phyloP scores from a whole-genome alignment of 345 rosid genomes.

The Aquilaria sinensis region DNA sequence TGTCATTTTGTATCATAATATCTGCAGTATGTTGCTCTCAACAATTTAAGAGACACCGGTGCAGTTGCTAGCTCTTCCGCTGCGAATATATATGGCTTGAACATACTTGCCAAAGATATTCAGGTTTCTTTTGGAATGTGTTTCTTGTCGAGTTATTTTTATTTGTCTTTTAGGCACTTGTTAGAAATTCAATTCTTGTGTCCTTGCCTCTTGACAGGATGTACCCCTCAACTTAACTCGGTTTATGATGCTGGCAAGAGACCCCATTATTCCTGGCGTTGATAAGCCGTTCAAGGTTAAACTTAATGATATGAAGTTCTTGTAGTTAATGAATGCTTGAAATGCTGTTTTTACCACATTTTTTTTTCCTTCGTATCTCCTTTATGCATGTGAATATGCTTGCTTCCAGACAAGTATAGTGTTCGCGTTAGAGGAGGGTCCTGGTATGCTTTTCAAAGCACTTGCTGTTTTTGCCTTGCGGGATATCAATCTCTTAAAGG shows the following conservation, averaged over 20 bases:
- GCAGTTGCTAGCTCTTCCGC: conserved; percentile 95
- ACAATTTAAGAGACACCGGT: conserved; percentile 57
- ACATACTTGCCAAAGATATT: conserved; percentile 85
- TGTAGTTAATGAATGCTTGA: background rate
- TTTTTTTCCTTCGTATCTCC: background rate
- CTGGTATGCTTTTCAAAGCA: conserved; percentile 96
- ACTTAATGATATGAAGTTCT: background rate
- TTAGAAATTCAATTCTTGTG: background rate
- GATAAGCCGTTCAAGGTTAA: conserved; percentile 85
- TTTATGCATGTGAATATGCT: no score
- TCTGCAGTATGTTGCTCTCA: conserved; percentile 60
- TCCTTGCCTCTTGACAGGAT: conserved; percentile 41
- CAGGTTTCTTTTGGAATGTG: conserved; percentile 45
- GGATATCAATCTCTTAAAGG: conserved; percentile 89
- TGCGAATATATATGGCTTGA: conserved; percentile 72
- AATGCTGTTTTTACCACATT: background rate
- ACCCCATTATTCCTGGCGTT: conserved; percentile 90
- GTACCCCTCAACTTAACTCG: conserved; percentile 85
- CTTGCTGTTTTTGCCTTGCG: conserved; percentile 96
- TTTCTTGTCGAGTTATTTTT: conserved; percentile 1
- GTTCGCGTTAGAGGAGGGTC: conserved; percentile 95
- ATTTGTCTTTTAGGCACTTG: conserved; percentile 1
- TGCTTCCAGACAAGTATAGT: conserved; percentile 74
- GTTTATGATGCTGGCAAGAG: conserved; percentile 96
- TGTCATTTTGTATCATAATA: conserved; percentile 6